A percentile compares a stretch with the other conserved stretches of the same genome.
These are phyloP conservation scores for Suhomyces chickasaworum DNA, from an alignment of 1,139 yeast species.

Conservation along the genomic window DNA sequence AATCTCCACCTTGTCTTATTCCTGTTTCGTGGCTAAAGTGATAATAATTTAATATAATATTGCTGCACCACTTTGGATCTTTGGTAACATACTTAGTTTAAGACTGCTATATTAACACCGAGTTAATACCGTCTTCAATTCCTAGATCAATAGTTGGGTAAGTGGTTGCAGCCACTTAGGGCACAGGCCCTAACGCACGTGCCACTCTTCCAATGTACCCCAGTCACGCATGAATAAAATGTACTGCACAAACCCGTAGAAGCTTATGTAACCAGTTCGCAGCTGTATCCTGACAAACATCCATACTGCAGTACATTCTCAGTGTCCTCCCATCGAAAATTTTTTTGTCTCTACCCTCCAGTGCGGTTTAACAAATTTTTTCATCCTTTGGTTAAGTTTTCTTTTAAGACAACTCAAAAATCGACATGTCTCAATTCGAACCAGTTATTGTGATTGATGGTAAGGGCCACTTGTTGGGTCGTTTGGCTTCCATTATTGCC, in stretches of 20 bases:
- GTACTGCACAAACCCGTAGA: constrained; percentile 5
- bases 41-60: too few species aligned
- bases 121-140: too few species aligned
- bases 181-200: constrained; percentile 15
- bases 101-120: too few species aligned
- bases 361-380: constrained; percentile 14
- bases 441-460: constrained; percentile 98
- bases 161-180: constrained; percentile 8
- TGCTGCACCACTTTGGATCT: too few species aligned
- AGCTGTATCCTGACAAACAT: constrained; percentile 6
- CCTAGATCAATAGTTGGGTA: too few species aligned
- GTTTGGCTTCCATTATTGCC: constrained; percentile 98
- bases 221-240: constrained; percentile 4
- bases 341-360: constrained; percentile 12
- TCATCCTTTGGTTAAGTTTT: constrained; percentile 14
- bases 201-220: background rate
- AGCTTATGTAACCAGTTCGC: constrained; percentile 4
- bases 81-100: too few species aligned
- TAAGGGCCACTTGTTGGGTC: constrained; percentile 99
- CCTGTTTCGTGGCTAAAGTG: too few species aligned
- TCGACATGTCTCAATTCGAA: constrained; percentile 81
- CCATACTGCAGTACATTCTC: constrained; percentile 11
- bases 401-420: constrained; percentile 14
- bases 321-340: constrained; percentile 12
- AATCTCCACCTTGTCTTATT: too few species aligned